Conservation (phyloP, 495 filamentous ascomycete species). For the Penicillium odoratum region DNA sequence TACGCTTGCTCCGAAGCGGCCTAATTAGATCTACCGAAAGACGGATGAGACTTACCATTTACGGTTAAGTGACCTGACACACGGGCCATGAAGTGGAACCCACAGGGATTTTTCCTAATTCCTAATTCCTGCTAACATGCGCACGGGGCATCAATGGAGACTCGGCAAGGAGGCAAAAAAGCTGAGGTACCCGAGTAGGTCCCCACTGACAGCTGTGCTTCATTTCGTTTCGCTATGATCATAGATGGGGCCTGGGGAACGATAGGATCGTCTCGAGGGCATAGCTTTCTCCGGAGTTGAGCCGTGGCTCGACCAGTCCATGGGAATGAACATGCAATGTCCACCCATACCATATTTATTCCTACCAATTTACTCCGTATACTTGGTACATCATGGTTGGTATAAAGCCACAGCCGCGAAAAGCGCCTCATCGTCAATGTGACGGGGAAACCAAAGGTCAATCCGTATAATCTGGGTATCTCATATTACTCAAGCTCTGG, state of each 20-base stretch:
- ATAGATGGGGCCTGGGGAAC: background rate
- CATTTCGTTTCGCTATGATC: slow-evolving; percentile 7
- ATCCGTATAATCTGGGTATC: too few relatives aligned
- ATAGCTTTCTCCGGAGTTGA: slow-evolving; percentile 17
- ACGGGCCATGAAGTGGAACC: slow-evolving; percentile 15
- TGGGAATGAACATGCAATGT: background rate
- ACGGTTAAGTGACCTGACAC: slow-evolving; percentile 17
- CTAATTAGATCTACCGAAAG: slow-evolving; percentile 29
- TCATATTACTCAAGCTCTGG: slow-evolving; percentile 15
- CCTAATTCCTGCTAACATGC: background rate
- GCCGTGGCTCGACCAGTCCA: slow-evolving; percentile 15
- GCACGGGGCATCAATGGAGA: slow-evolving; percentile 18
- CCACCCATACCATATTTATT: too few relatives aligned
- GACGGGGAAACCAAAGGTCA: too few relatives aligned
- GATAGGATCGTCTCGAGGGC: slow-evolving; percentile 5
- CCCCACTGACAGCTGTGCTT: slow-evolving; percentile 11
- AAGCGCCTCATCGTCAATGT: slow-evolving; percentile 16
- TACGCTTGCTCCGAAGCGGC: slow-evolving; percentile 10
- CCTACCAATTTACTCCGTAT: too few relatives aligned
- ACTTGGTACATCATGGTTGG: too few relatives aligned
- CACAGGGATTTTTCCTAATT: background rate
- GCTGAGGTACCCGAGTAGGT: slow-evolving; percentile 10
- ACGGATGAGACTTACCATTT: slow-evolving; percentile 30
- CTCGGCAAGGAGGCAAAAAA: slow-evolving; percentile 5
- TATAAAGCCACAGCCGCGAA: slow-evolving; percentile 23